phyloP scores from a whole-genome alignment of 164 flowering plant genomes.

The Piper betle region DNA sequence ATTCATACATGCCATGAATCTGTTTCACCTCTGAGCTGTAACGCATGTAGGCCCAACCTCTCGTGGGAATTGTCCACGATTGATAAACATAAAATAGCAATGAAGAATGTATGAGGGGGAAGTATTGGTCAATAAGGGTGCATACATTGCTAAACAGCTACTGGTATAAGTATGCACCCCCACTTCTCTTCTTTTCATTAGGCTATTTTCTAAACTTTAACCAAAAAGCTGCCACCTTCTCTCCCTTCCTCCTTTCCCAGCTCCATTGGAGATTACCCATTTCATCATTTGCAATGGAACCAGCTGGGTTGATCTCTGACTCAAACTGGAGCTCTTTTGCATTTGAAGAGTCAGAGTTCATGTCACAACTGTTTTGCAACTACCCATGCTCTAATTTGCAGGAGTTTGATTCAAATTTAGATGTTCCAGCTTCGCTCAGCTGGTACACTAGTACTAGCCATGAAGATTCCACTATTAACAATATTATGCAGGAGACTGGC shows the following conservation, averaged over 20 bases:
- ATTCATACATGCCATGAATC: slow-evolving; percentile 20
- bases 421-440: slow-evolving; percentile 3
- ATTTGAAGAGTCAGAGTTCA: slow-evolving; percentile 45
- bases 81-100: slow-evolving; percentile 9
- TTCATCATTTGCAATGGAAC: slow-evolving; percentile 27
- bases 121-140: not conserved
- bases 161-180: slow-evolving; percentile 19
- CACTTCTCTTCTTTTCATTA: not conserved
- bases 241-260: too few species aligned
- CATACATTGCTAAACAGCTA: not conserved
- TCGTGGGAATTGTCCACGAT: slow-evolving; percentile 11
- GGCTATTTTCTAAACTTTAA: not conserved
- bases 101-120: slow-evolving; percentile 5
- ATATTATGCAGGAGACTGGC: too few species aligned
- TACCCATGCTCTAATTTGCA: slow-evolving; percentile 13
- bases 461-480: slow-evolving; percentile 2
- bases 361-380: slow-evolving; percentile 46
- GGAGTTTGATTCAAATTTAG: slow-evolving; percentile 14
- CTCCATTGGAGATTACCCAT: too few species aligned
- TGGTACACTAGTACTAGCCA: slow-evolving; percentile 13
- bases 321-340: slow-evolving; percentile 34
- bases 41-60: slow-evolving; percentile 10
- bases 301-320: slow-evolving; percentile 25
- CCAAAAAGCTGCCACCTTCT: not conserved
- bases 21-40: slow-evolving; percentile 32